These are phyloP conservation scores for Jacaranda copaia DNA, from an alignment of 257 asterid genomes.

Conservation along the genomic window DNA sequence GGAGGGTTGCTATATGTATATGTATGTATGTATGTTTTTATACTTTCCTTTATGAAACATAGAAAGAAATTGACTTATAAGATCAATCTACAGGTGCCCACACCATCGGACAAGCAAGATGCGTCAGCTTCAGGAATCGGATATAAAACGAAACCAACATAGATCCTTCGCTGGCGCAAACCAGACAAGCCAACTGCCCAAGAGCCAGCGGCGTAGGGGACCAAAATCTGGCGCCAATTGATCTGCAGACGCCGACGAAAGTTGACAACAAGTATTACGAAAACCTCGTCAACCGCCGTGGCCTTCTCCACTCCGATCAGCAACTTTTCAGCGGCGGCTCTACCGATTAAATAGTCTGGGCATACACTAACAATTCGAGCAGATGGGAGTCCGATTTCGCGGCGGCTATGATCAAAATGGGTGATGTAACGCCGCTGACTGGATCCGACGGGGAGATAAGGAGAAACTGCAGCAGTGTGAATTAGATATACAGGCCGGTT, in stretches of 20 bases:
- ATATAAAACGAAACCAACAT: neutral
- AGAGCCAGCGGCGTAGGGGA: neutral
- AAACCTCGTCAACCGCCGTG: neutral
- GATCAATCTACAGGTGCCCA: neutral
- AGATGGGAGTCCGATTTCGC: neutral
- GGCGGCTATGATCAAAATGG: neutral
- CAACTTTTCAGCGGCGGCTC: no score
- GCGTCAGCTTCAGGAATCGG: neutral
- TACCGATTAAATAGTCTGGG: neutral
- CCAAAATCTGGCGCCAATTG: neutral
- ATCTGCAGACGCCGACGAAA: neutral
- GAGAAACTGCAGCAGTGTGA: slow-evolving; percentile 1
- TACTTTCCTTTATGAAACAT: no score
- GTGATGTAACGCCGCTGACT: neutral
- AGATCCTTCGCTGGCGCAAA: no score
- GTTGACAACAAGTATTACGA: neutral
- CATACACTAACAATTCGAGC: neutral
- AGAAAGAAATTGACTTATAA: no score
- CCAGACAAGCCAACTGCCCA: no score
- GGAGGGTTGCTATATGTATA: no score
- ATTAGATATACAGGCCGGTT: neutral
- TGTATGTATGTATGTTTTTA: no score
- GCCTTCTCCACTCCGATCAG: no score
- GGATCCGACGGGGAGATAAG: neutral
- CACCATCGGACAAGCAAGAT: neutral